A percentile compares a stretch with the other conserved stretches of the same genome.
phyloP scores from a whole-genome alignment of 2,329 filamentous ascomycete species.

The Whalleya microplaca region DNA sequence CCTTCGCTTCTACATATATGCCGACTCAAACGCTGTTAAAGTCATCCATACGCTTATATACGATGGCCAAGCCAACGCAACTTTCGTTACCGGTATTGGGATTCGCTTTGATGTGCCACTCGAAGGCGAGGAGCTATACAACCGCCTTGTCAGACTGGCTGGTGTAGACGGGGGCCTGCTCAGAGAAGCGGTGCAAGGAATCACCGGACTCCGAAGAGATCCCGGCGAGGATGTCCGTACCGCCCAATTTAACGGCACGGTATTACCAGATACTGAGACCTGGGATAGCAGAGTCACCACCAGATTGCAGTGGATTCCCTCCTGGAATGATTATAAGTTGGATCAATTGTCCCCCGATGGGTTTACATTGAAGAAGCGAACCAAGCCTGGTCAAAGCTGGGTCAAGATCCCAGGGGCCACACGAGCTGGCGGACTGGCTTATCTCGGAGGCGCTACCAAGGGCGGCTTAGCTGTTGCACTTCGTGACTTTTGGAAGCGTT shows the following conservation, averaged over 20 bases:
- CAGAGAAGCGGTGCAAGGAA: conserved; percentile 60
- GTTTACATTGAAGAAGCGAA: conserved; percentile 63
- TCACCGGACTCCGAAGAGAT: conserved; percentile 61
- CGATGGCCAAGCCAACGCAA: conserved; percentile 51
- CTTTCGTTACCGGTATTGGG: conserved; percentile 59
- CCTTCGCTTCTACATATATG: conserved; percentile 62
- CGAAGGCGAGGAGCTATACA: conserved; percentile 54
- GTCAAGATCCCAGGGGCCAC: conserved; percentile 61
- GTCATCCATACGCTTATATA: conserved; percentile 61
- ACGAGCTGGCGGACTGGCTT: conserved; percentile 59
- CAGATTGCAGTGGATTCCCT: conserved; percentile 58
- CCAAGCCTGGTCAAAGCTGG: conserved; percentile 60
- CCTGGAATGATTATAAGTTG: conserved; percentile 62
- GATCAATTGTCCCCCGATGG: conserved; percentile 63
- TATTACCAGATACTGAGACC: conserved; percentile 46
- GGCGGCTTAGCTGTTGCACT: conserved; percentile 64
- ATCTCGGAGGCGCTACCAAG: conserved; percentile 58
- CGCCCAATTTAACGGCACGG: conserved; percentile 54
- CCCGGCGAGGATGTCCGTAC: conserved; percentile 52
- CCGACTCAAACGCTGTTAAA: conserved; percentile 57
- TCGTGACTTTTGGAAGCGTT: conserved; percentile 66
- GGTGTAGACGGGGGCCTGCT: conserved; percentile 59
- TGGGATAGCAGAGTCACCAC: conserved; percentile 52
- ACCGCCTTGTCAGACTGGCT: conserved; percentile 61
- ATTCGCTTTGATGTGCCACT: conserved; percentile 60